phyloP scores from a whole-genome alignment of 805 yeast genomes.

The Wickerhamiella allomyrinae region DNA sequence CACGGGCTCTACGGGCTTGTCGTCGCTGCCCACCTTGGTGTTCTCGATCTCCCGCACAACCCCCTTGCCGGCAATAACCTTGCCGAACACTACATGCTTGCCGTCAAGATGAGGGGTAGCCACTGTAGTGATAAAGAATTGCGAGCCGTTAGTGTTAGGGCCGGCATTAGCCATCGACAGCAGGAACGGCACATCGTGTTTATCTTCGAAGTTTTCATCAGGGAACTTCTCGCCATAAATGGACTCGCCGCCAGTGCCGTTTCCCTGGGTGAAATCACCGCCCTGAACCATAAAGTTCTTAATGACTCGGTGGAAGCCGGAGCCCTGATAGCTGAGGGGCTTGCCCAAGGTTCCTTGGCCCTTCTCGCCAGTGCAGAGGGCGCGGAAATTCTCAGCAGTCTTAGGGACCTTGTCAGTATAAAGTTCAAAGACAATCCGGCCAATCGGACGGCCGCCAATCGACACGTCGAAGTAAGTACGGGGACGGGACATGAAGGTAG shows the following conservation, averaged over 20 bases:
- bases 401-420: constrained; percentile 52
- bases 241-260: constrained; percentile 72
- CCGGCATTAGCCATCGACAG: constrained; percentile 97
- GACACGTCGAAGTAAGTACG: constrained; percentile 45
- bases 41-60: constrained; percentile 67
- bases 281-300: constrained; percentile 73
- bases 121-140: constrained; percentile 84
- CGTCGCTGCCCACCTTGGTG: constrained; percentile 46
- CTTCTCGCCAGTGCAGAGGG: constrained; percentile 79
- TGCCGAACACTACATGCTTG: constrained; percentile 93
- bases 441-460: constrained; percentile 52
- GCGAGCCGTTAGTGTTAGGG: constrained; percentile 90
- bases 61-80: constrained; percentile 72
- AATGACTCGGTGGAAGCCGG: constrained; percentile 84
- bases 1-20: constrained; percentile 60
- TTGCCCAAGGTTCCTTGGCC: constrained; percentile 49
- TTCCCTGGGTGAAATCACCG: too few species aligned
- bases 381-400: constrained; percentile 81
- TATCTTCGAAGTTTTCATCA: constrained; percentile 70
- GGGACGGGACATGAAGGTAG: not conserved
- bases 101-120: constrained; percentile 91
- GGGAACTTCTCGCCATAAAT: constrained; percentile 77
- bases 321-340: constrained; percentile 62
- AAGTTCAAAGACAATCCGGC: constrained; percentile 68
- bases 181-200: constrained; percentile 74